Evolutionary conservation across 1,284 basidiomycete species (phyloP), one percentile per base, ranked within the genome.

Genomic region (Ustilago shanxiensis): DNA sequence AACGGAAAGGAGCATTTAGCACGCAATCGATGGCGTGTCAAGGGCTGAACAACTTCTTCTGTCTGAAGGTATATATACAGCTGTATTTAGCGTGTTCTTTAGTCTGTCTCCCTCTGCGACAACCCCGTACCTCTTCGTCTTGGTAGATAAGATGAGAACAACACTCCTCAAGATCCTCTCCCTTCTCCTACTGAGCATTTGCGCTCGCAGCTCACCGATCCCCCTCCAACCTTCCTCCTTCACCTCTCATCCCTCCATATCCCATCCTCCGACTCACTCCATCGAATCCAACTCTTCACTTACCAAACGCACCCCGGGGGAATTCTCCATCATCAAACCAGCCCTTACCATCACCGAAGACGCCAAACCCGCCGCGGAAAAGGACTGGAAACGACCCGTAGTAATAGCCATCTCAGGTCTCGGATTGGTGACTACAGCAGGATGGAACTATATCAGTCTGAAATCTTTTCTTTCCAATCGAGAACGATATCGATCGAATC

Each of bases 381-480:
- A 47, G n/a, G 72, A 68, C 51, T 66, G 63, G 72, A 74, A 74
- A 35, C 55, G 64, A 44, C 67, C 53, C 10, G 44, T 70, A n/a
- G 49, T 60, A n/a, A 33, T 74, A 50, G 16, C 47, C 2, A 62
- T 49, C 22, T 53, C 65, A 0, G 60, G 5, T 8, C 22, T 68
- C 7, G 65, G 73, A 2, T 11, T 71, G 1, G 33, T 29, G 11
- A 63, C 56, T 49, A 71, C 68, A 0, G 24, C 59, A 1, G 73
- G 68, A 1, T 76, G 73, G 73, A 68, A 65, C 58, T 72, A 68
- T 26, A 62, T 76, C 47, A 28, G 44, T 0, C 22, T 31, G 26
- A n/a, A 57, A 7, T 75, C 72, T 18, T 75, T 71, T 24, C 9
- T 53, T 20, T 22, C 55, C 8, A 75, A 75, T 24, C 28, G 58